Percentiles rank a stretch among this genome's conserved stretches.
Conservation (phyloP, 352 stramenopile species). For the Phytopythium helicoides region DNA sequence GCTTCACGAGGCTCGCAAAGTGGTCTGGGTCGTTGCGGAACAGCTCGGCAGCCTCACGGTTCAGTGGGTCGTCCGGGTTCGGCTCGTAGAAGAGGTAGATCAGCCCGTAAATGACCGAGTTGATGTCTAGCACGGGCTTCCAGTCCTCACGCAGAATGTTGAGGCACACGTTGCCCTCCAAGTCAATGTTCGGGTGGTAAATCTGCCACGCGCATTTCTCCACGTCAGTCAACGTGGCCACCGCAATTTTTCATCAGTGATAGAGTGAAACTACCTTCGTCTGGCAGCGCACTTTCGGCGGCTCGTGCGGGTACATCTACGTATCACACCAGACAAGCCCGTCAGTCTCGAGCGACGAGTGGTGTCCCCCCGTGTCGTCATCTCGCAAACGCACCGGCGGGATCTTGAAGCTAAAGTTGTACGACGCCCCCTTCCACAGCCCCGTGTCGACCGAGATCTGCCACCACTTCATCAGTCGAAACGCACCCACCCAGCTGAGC, state of each 20-base stretch:
- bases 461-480: no score
- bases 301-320: constrained; percentile 94
- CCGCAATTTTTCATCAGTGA: background rate
- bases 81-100: constrained; percentile 99
- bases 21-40: constrained; percentile 93
- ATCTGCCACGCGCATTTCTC: constrained; percentile 64
- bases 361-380: no score
- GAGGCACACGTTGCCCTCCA: constrained; percentile 98
- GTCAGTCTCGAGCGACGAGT: no score
- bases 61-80: constrained; percentile 98
- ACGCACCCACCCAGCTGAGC: no score
- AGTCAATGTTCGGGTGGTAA: constrained; percentile 99
- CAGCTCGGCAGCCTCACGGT: constrained; percentile 96
- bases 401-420: constrained; percentile 98
- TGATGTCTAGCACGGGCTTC: constrained; percentile 99
- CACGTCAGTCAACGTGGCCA: background rate
- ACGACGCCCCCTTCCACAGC: constrained; percentile 96
- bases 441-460: constrained; percentile 93
- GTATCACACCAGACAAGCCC: no score
- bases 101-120: constrained; percentile 98
- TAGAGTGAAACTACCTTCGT: constrained; percentile 76
- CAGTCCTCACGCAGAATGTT: constrained; percentile 98
- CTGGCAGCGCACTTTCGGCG: constrained; percentile 96
- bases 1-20: constrained; percentile 91
- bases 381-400: constrained; percentile 74